Evolutionary conservation across 73 alveolate species (phyloP).

Genomic region (Uronychia binucleata): DNA sequence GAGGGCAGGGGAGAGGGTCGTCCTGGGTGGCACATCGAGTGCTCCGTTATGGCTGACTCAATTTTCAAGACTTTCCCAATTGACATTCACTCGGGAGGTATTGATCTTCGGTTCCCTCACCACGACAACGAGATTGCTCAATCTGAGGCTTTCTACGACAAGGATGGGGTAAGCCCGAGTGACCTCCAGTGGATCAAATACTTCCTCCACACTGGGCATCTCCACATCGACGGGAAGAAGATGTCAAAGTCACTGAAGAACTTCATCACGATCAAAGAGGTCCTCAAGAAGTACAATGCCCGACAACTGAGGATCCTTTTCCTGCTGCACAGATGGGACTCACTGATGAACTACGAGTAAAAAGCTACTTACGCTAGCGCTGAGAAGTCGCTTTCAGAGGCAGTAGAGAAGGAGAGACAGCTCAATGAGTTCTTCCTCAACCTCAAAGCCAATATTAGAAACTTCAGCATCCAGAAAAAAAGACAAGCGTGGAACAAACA

Average conservation of each 20-base stretch:
- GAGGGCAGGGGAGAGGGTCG: conserved; percentile 91
- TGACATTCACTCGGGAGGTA: conserved; percentile 91
- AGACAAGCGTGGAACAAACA: conserved; percentile 74
- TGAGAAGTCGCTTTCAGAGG: conserved; percentile 67
- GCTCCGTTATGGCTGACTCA: conserved; percentile 92
- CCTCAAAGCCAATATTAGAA: conserved; percentile 76
- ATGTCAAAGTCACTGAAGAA: conserved; percentile 98
- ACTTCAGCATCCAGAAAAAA: conserved; percentile 69
- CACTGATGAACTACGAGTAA: conserved; percentile 89
- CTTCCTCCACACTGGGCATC: conserved; percentile 99
- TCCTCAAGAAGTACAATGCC: conserved; percentile 77
- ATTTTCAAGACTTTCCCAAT: conserved; percentile 68
- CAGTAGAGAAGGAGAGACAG: conserved; percentile 87
- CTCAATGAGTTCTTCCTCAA: conserved; percentile 87
- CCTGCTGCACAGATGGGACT: conserved; percentile 93
- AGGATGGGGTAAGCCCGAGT: conserved; percentile 6
- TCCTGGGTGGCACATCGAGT: conserved; percentile 99
- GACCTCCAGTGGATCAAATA: conserved; percentile 96
- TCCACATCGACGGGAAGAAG: conserved; percentile 96
- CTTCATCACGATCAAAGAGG: conserved; percentile 94
- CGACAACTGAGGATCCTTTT: conserved; percentile 92
- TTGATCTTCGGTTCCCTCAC: conserved; percentile 95
- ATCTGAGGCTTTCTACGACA: conserved; percentile 68
- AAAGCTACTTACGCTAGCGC: conserved; percentile 38
- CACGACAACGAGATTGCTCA: conserved; percentile 98